These are phyloP conservation scores for Tulasnella sp. DNA, from an alignment of 768 basidiomycete species.

Conservation along the genomic window DNA sequence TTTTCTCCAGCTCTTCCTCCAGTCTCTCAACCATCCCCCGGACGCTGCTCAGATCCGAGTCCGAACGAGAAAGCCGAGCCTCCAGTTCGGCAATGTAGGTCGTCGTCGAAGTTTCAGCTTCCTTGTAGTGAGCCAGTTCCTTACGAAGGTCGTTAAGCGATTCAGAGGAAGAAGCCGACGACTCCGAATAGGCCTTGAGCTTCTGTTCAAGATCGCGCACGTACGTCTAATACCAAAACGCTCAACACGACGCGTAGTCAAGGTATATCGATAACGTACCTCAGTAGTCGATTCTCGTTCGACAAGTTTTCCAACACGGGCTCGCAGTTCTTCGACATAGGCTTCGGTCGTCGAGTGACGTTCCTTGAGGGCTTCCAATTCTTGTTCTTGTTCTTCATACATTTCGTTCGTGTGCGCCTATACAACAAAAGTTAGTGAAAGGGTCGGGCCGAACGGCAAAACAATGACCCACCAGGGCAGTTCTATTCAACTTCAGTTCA, in stretches of 20 bases:
- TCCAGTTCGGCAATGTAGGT: conserved; percentile 84
- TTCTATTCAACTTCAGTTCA: conserved; percentile 74
- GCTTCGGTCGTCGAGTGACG: conserved; percentile 67
- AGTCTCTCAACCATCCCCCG: conserved; percentile 60
- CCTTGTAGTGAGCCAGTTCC: conserved; percentile 67
- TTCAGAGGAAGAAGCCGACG: conserved; percentile 58
- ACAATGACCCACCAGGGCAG: conserved; percentile 41
- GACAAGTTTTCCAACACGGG: conserved; percentile 63
- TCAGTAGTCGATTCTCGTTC: conserved; percentile 90
- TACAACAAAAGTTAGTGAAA: background rate
- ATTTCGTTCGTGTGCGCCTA: conserved; percentile 77
- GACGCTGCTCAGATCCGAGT: conserved; percentile 60
- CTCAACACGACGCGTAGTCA: background rate
- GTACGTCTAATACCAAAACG: conserved; percentile 50
- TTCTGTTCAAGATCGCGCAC: conserved; percentile 88
- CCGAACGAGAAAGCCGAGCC: conserved; percentile 59
- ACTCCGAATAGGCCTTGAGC: conserved; percentile 75
- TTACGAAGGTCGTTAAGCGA: conserved; percentile 73
- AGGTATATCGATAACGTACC: conserved; percentile 35
- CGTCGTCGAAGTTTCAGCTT: conserved; percentile 54
- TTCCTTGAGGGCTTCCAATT: conserved; percentile 50
- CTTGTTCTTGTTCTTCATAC: conserved; percentile 82
- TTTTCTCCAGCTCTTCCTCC: conserved; percentile 63
- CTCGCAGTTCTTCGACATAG: conserved; percentile 76
- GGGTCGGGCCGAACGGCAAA: background rate